Evolutionary conservation across 2,329 filamentous ascomycete species (phyloP).

Genomic region (Verticillium isaacii): DNA sequence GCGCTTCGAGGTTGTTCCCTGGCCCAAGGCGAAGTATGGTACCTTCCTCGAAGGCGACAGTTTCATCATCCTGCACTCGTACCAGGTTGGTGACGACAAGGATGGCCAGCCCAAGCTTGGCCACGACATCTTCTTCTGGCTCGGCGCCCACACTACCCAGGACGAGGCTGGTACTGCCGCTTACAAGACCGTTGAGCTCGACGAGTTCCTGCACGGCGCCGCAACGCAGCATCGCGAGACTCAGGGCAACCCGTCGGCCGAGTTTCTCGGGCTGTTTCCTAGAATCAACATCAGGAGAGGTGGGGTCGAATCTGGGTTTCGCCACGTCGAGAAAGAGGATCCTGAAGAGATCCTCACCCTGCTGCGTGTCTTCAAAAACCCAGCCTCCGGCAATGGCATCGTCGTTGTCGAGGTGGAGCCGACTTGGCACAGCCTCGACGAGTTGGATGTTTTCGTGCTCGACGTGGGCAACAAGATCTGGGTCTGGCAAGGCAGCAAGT

Average conservation of each 20-base stretch:
- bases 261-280: slow-evolving; percentile 57
- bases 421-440: slow-evolving; percentile 56
- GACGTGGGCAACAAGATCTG: slow-evolving; percentile 61
- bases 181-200: slow-evolving; percentile 67
- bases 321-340: slow-evolving; percentile 49
- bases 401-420: slow-evolving; percentile 62
- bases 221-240: slow-evolving; percentile 63
- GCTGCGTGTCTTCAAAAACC: slow-evolving; percentile 60
- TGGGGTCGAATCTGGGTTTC: slow-evolving; percentile 58
- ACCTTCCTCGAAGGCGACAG: slow-evolving; percentile 65
- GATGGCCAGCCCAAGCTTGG: slow-evolving; percentile 36
- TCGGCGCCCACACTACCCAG: slow-evolving; percentile 60
- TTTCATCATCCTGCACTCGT: slow-evolving; percentile 60
- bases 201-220: slow-evolving; percentile 58
- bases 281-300: slow-evolving; percentile 55
- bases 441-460: slow-evolving; percentile 61
- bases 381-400: slow-evolving; percentile 39
- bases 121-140: slow-evolving; percentile 68
- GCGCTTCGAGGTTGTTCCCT: slow-evolving; percentile 58
- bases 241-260: slow-evolving; percentile 52
- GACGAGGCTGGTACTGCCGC: slow-evolving; percentile 66
- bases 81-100: slow-evolving; percentile 42
- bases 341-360: slow-evolving; percentile 43
- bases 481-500: slow-evolving; percentile 64
- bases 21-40: slow-evolving; percentile 52